Conservation (phyloP, 2,329 filamentous ascomycete species). For the Arthroderma sp. region DNA sequence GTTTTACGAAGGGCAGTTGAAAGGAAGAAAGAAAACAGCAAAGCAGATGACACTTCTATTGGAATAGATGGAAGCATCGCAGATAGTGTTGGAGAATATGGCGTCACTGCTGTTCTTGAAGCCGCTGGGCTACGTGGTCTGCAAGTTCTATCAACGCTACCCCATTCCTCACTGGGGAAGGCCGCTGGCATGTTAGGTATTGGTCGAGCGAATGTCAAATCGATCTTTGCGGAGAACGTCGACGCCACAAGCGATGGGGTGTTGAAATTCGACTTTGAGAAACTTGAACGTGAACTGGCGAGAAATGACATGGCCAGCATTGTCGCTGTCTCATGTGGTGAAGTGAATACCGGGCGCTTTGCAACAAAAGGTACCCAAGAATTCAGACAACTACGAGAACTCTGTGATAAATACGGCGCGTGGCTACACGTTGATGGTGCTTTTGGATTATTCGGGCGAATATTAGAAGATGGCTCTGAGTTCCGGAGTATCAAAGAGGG, state of each 20-base stretch:
- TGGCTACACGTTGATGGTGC: slow-evolving; percentile 91
- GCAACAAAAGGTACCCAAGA: slow-evolving; percentile 48
- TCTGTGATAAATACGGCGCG: slow-evolving; percentile 60
- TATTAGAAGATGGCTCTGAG: slow-evolving; percentile 44
- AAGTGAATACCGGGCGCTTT: slow-evolving; percentile 82
- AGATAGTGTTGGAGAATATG: slow-evolving; percentile 51
- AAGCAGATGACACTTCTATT: slow-evolving; percentile 10
- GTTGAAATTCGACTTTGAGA: slow-evolving; percentile 56
- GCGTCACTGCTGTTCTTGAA: slow-evolving; percentile 53
- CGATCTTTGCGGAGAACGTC: slow-evolving; percentile 33
- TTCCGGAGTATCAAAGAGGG: slow-evolving; percentile 41
- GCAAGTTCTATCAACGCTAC: slow-evolving; percentile 66
- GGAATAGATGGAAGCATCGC: background rate
- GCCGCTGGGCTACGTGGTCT: slow-evolving; percentile 52
- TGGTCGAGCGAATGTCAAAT: slow-evolving; percentile 54
- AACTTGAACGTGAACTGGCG: slow-evolving; percentile 48
- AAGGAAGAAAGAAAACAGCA: slow-evolving; percentile 17
- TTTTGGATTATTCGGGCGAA: slow-evolving; percentile 69
- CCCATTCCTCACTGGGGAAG: slow-evolving; percentile 74
- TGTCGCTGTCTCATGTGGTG: slow-evolving; percentile 67
- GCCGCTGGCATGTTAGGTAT: slow-evolving; percentile 71
- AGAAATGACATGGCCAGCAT: slow-evolving; percentile 50
- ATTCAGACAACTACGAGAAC: slow-evolving; percentile 46
- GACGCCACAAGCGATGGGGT: slow-evolving; percentile 37
- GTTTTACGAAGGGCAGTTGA: slow-evolving; percentile 30